These are phyloP conservation scores for Gossypium bickii DNA, from an alignment of 345 rosid genomes.

Conservation along the genomic window DNA sequence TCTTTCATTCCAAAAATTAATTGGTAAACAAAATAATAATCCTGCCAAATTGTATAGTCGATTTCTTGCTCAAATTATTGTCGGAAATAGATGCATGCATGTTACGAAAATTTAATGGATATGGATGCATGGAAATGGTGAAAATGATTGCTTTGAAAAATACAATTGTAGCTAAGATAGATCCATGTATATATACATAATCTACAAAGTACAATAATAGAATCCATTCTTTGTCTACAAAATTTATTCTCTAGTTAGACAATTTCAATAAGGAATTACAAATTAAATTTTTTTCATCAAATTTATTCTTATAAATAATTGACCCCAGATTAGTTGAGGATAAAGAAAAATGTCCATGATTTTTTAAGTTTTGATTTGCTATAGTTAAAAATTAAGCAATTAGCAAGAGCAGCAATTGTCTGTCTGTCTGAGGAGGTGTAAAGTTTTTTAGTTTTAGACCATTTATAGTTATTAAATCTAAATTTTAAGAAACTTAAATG, in stretches of 20 bases:
- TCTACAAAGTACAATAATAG: slow-evolving; percentile 3
- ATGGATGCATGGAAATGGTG: neutral
- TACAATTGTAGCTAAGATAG: neutral
- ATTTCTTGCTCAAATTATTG: slow-evolving; percentile 1
- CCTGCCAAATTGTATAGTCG: neutral
- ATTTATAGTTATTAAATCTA: no score
- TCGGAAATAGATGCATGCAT: slow-evolving; percentile 9
- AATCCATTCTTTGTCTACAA: neutral
- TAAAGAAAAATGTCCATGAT: neutral
- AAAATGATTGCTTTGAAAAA: slow-evolving; percentile 3
- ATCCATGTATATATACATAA: neutral
- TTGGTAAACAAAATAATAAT: neutral
- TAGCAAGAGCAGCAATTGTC: no score
- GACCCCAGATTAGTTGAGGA: neutral
- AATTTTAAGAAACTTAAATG: no score
- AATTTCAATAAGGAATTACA: slow-evolving; percentile 1
- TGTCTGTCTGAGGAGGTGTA: no score
- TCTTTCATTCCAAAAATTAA: neutral
- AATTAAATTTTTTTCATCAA: neutral
- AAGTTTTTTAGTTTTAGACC: no score
- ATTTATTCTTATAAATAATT: neutral
- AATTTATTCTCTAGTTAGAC: slow-evolving; percentile 4
- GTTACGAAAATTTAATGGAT: neutral
- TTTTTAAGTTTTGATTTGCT: neutral
- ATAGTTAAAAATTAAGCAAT: neutral